Evolutionary conservation across 352 stramenopile species (phyloP).

Genomic region (Pythium brachiatum): DNA sequence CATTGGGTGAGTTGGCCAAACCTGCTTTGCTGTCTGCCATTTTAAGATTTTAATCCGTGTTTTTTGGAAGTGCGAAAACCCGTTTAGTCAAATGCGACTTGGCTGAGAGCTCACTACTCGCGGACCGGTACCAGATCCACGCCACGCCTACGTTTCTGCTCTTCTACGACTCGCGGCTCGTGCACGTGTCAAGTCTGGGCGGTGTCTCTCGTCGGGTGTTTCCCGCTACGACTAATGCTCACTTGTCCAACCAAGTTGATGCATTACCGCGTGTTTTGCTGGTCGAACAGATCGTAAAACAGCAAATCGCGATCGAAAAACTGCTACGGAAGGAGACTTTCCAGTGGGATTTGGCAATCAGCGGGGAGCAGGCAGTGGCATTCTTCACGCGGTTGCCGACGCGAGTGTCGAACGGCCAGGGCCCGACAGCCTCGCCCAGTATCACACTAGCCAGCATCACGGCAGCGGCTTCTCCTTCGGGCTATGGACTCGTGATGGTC

Average conservation of each 20-base stretch:
- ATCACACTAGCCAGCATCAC: neutral
- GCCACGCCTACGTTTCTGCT: constrained; percentile 75
- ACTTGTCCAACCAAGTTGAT: constrained; percentile 54
- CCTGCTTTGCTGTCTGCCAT: neutral
- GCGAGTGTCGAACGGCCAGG: neutral
- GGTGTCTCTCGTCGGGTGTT: constrained; percentile 45
- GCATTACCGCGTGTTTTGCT: constrained; percentile 61
- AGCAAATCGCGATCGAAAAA: constrained; percentile 60
- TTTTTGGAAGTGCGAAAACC: neutral
- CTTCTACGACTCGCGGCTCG: constrained; percentile 61
- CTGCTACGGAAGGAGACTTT: constrained; percentile 60
- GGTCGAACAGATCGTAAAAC: constrained; percentile 50
- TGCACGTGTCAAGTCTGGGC: constrained; percentile 62
- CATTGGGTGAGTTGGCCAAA: constrained; percentile 6
- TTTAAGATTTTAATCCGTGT: neutral
- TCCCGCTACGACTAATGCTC: constrained; percentile 55
- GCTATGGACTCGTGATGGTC: constrained; percentile 58
- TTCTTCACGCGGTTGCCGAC: constrained; percentile 40
- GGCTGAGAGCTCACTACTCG: constrained; percentile 48
- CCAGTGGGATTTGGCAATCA: constrained; percentile 64
- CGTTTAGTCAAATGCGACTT: constrained; percentile 75
- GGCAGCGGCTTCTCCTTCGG: neutral
- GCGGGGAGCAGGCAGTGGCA: constrained; percentile 50
- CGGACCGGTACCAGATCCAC: constrained; percentile 65
- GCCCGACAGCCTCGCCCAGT: neutral